Conservation (phyloP, 805 yeast species). For the Ogataea polymorpha region DNA sequence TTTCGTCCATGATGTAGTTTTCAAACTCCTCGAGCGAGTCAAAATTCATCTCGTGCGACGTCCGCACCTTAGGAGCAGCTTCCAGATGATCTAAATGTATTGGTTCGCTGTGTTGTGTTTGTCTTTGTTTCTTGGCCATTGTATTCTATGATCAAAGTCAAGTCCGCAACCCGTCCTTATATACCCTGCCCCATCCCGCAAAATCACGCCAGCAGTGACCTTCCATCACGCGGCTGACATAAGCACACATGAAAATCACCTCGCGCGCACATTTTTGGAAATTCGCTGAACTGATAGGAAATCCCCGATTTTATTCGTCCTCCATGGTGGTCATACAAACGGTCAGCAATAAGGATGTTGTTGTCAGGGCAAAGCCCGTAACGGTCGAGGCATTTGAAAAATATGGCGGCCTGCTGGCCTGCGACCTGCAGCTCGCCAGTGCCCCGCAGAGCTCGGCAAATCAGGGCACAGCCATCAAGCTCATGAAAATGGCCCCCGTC, state of each 20-base stretch:
- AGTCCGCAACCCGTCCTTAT: background rate
- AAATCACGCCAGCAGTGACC: conserved; percentile 1
- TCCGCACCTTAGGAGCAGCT: conserved; percentile 29
- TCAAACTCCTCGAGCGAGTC: conserved; percentile 65
- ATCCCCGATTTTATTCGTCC: background rate
- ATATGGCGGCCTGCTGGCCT: conserved; percentile 76
- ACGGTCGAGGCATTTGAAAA: conserved; percentile 64
- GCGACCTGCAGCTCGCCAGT: conserved; percentile 57
- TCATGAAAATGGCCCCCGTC: conserved; percentile 69
- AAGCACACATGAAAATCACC: conserved; percentile 1
- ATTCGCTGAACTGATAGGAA: background rate
- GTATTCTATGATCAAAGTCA: background rate
- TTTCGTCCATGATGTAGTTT: conserved; percentile 62
- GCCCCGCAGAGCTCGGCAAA: conserved; percentile 59
- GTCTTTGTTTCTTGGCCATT: conserved; percentile 29
- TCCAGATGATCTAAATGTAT: conserved; percentile 30
- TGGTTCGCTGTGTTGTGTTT: conserved; percentile 26
- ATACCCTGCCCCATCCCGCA: conserved; percentile 4
- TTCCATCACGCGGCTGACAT: background rate
- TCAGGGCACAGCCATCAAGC: conserved; percentile 89
- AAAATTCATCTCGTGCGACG: conserved; percentile 38
- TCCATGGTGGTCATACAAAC: conserved; percentile 42
- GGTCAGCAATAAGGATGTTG: conserved; percentile 25
- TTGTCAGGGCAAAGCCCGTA: conserved; percentile 49
- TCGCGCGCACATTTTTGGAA: background rate